Evolutionary conservation across 108 stramenopile genomes (phyloP).

Genomic region (Discostella pseudostelligera): DNA sequence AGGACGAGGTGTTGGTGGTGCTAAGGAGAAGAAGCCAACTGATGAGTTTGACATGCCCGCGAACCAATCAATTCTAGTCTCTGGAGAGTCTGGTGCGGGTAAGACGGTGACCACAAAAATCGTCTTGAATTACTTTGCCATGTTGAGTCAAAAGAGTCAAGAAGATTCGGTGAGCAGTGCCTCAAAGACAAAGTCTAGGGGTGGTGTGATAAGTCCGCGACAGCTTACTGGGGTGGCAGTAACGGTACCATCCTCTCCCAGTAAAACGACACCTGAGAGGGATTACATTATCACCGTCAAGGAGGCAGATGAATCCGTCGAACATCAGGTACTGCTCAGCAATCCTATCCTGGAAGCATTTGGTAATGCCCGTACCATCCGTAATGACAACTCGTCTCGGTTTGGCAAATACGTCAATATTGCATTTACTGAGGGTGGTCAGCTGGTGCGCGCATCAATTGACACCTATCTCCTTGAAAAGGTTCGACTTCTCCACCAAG

Average conservation of each 20-base stretch:
- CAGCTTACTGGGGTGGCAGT: conserved; percentile 15
- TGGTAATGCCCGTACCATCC: conserved; percentile 86
- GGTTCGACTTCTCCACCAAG: conserved; percentile 83
- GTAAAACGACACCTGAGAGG: not conserved
- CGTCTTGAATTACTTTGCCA: conserved; percentile 83
- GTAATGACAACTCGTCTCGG: conserved; percentile 93
- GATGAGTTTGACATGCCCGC: conserved; percentile 23
- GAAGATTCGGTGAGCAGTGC: conserved; percentile 20
- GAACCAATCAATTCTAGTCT: conserved; percentile 73
- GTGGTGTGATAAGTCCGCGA: conserved; percentile 3
- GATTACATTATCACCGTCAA: not conserved
- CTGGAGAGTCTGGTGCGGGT: conserved; percentile 85
- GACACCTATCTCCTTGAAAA: conserved; percentile 94
- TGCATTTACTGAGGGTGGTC: conserved; percentile 55
- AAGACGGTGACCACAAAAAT: conserved; percentile 90
- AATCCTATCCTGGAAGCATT: conserved; percentile 92
- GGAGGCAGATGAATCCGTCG: conserved; percentile 50
- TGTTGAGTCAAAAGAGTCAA: conserved; percentile 58
- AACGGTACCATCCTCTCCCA: not conserved
- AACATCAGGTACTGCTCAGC: conserved; percentile 81
- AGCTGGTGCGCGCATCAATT: conserved; percentile 67
- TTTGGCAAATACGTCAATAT: conserved; percentile 97
- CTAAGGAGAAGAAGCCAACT: conserved; percentile 18
- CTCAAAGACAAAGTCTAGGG: not conserved
- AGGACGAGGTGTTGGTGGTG: conserved; percentile 21